Evolutionary conservation across 1,284 basidiomycete genomes (phyloP).

Genomic region (Xerocomus nothofagi): DNA sequence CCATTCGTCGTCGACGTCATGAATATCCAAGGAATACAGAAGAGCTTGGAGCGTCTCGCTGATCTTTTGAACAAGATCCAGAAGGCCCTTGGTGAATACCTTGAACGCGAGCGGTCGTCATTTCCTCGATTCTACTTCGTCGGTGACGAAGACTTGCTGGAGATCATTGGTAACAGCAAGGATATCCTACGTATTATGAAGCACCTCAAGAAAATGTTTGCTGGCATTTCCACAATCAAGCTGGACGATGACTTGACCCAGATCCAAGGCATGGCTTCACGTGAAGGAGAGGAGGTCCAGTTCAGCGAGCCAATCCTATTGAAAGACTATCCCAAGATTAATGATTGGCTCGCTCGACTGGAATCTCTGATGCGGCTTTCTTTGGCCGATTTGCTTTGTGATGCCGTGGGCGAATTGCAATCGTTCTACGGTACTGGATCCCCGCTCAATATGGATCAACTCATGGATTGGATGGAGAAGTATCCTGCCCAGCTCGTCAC

Average conservation of each 20-base stretch:
- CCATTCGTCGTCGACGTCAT: constrained; percentile 97
- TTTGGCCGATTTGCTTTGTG: constrained; percentile 78
- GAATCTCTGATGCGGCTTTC: constrained; percentile 96
- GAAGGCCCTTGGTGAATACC: constrained; percentile 98
- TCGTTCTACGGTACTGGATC: constrained; percentile 74
- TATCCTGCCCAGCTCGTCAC: constrained; percentile 97
- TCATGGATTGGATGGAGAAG: constrained; percentile 89
- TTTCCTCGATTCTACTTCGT: constrained; percentile 99
- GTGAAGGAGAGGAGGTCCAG: constrained; percentile 91
- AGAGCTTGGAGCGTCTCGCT: constrained; percentile 94
- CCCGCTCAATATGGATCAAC: constrained; percentile 57
- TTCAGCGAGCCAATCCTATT: constrained; percentile 85
- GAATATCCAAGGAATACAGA: constrained; percentile 95
- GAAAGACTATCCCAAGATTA: constrained; percentile 95
- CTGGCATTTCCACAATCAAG: constrained; percentile 88
- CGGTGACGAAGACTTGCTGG: constrained; percentile 97
- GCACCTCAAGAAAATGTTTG: constrained; percentile 99
- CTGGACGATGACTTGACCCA: constrained; percentile 89
- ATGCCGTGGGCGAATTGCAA: constrained; percentile 78
- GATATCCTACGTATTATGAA: constrained; percentile 98
- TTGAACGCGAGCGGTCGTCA: constrained; percentile 94
- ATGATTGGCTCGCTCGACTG: constrained; percentile 95
- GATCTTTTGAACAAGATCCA: constrained; percentile 98
- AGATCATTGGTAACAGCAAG: constrained; percentile 99
- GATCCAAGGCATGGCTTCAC: constrained; percentile 88